These are phyloP conservation scores for Eutreptiella sp. DNA, from an alignment of 208 protist genomes.

Conservation along the genomic window DNA sequence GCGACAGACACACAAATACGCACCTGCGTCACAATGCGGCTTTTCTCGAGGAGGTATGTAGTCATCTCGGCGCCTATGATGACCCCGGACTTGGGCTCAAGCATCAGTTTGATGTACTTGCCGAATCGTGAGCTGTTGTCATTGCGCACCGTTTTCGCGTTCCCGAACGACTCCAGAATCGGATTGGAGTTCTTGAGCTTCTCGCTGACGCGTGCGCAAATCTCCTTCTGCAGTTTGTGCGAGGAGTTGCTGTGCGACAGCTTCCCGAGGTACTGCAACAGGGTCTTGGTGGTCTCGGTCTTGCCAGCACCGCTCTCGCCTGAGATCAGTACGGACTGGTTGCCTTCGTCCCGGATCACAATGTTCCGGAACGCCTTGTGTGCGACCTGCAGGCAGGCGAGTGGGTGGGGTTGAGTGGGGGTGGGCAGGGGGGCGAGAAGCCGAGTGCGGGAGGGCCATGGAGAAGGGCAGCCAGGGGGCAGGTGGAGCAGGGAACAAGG, in stretches of 20 bases:
- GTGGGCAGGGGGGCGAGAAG: neutral
- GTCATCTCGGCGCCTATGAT: conserved; percentile 70
- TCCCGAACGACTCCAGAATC: conserved; percentile 88
- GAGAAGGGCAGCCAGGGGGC: too few species aligned
- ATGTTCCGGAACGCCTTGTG: conserved; percentile 72
- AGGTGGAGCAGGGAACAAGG: too few species aligned
- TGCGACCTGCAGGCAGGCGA: conserved; percentile 21
- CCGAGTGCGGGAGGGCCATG: neutral
- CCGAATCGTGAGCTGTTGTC: conserved; percentile 89
- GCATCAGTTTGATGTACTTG: conserved; percentile 89
- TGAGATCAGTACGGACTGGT: conserved; percentile 82
- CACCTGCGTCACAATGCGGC: conserved; percentile 75
- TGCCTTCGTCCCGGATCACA: conserved; percentile 55
- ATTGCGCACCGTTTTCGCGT: conserved; percentile 76
- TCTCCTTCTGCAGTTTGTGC: conserved; percentile 48
- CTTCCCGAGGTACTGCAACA: conserved; percentile 73
- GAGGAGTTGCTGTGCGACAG: conserved; percentile 66
- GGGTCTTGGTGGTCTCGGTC: conserved; percentile 81
- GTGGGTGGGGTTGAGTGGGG: too few species aligned
- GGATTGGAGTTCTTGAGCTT: conserved; percentile 74
- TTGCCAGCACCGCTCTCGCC: conserved; percentile 91
- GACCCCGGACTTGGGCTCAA: conserved; percentile 67
- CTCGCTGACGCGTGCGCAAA: conserved; percentile 62
- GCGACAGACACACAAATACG: too few species aligned
- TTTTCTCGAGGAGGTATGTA: conserved; percentile 87